Base-by-base conservation (phyloP, 257 asterid species). In the Ballota nigra region DNA sequence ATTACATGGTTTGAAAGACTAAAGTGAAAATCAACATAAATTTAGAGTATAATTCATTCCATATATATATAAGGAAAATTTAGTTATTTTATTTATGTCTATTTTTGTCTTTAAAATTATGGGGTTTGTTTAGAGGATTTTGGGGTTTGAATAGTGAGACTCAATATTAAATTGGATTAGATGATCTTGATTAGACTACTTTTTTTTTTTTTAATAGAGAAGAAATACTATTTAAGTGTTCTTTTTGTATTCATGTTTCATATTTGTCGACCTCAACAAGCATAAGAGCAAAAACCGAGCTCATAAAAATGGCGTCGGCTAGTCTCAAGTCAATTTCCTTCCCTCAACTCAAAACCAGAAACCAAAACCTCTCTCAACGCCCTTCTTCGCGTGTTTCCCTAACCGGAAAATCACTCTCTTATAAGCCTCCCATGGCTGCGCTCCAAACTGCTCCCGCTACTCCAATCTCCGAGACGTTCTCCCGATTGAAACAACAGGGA, bases 391-490 rank as follows among this genome's bases (percentile, higher is more conserved):
- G 52, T 0, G 5, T 53, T 55, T 56, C 77, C 45, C 6, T 75
- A 3, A 52, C 64, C 26, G 40, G 28, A 72, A 71, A 20, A 33
- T 19, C 78, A 59, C 24, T 74, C 78, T 22, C 36, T 28, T 72
- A 57, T 56, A 78, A 66, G 73, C 79, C 88, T 71, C 65, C 74
- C 31, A 88, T 79, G 88, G 95, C 94, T 38, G 20, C 85, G 10
- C 80, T 82, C 82, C 29, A 38, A 63, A 40, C 86, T 23, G 73
- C 69, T 31, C 58, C 87, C 16, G 61, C 82, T 3, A 71, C 65
- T 29, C 91, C 92, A 2, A 77, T 90, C 38, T 77, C 93, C 36
- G 83, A 88, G 60, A 90, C 97, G 58, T 86, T 90, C 73, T 69
- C 85, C 38, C 84, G 71, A 3, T 77, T 90, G 72, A 90, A 75